Base-by-base conservation (phyloP, 140 eudicot species). In the Cichorium intybus region DNA sequence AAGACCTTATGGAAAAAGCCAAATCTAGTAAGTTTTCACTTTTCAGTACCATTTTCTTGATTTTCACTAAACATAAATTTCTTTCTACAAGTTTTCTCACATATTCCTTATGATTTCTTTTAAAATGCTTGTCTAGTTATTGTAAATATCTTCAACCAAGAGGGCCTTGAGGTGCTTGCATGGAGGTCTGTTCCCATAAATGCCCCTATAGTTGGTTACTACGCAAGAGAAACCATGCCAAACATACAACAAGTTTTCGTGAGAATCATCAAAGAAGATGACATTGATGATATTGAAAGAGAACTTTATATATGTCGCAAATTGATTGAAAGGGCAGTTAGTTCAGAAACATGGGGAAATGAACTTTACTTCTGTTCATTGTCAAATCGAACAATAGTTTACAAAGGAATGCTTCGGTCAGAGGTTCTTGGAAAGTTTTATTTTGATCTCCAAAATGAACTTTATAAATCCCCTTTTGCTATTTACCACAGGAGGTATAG, bases 161-260 rank as follows among this genome's bases (percentile, higher is more conserved):
- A 94, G 77, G 99, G 99, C 34, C 88, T 94, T 71, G 91, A 94
- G 82, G 99, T 94, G 75, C 91, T 94, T 64, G 99, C 95, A 27
- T 94, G 99, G 99, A 89, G 99, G 77, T 58, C 90, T 22, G 99
- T 94, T 60, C 99, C 99, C n/a, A 81, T 85, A 72, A 85, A 94
- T 55, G 26, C 77, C 17, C 84, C 97, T 39, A 77, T 94, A 58
- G 99, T 94, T 66, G 99, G 99, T 66, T 81, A 56, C 70, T 77
- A 89, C 56, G 97, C 99, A 59, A 84, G 69, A 73, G 90, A 86
- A 78, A 82, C 99, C 58, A 86, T 94, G 97, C 99, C 99, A 62
- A 94, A 81, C 60, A 94, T 94, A 64, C 88, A 94, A 47, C 99
- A 94, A 74, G 95, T 94, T 53, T 94, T 94, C 56, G 95, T 86